phyloP scores from a whole-genome alignment of 1,284 basidiomycete genomes.

The Pterulicium gracile region DNA sequence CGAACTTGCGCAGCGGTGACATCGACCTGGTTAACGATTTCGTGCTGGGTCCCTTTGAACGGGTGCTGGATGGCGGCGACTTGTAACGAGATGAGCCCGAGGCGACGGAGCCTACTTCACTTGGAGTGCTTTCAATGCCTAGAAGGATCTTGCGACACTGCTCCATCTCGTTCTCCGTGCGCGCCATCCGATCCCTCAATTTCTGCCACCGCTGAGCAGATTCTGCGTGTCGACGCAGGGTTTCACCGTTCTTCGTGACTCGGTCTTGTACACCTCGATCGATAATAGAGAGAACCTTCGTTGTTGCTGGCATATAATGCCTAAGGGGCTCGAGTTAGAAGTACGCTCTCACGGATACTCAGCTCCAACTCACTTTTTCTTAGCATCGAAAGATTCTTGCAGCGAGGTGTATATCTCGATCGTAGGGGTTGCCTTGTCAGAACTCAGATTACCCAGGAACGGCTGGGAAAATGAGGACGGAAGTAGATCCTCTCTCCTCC shows the following conservation, averaged over 20 bases:
- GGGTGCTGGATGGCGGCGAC: conserved; percentile 48
- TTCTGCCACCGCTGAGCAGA: conserved; percentile 77
- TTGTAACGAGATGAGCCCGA: conserved; percentile 49
- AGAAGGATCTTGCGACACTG: conserved; percentile 50
- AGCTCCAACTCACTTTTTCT: conserved; percentile 57
- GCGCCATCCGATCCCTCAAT: conserved; percentile 62
- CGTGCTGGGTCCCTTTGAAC: conserved; percentile 28
- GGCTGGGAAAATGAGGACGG: conserved; percentile 26
- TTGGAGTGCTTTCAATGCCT: conserved; percentile 40
- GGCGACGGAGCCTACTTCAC: conserved; percentile 58
- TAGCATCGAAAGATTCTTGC: conserved; percentile 68
- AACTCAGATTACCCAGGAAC: conserved; percentile 35
- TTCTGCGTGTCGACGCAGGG: conserved; percentile 77
- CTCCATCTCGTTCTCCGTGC: conserved; percentile 79
- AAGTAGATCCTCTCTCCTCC: conserved; percentile 43
- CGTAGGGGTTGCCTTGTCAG: conserved; percentile 40
- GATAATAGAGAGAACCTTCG: conserved; percentile 86
- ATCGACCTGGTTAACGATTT: conserved; percentile 57
- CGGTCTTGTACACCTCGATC: conserved; percentile 87
- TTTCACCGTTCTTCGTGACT: conserved; percentile 91
- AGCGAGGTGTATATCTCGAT: conserved; percentile 55
- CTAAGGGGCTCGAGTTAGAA: conserved; percentile 24
- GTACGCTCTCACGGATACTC: conserved; percentile 8
- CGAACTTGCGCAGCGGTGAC: conserved; percentile 68
- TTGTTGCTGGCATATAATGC: conserved; percentile 88